phyloP scores from a whole-genome alignment of 345 rosid genomes.

The Eucalyptus curtisii region DNA sequence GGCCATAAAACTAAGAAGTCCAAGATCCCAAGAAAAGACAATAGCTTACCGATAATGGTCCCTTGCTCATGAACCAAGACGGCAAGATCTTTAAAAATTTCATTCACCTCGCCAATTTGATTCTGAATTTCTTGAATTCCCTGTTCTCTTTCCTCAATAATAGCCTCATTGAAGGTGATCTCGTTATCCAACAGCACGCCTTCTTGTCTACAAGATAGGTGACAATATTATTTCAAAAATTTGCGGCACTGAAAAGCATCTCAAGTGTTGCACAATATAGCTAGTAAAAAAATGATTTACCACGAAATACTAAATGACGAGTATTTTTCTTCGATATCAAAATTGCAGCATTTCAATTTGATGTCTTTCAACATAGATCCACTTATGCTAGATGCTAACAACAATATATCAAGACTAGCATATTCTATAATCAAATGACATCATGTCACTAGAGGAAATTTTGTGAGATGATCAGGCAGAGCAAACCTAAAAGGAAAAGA shows the following conservation, averaged over 20 bases:
- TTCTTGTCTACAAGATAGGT: conserved; percentile 56
- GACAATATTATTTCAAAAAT: background rate
- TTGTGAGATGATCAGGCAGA: background rate
- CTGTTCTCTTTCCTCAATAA: conserved; percentile 91
- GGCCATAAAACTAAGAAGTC: background rate
- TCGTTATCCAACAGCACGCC: conserved; percentile 77
- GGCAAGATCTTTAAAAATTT: conserved; percentile 88
- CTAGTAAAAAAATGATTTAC: background rate
- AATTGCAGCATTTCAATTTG: background rate
- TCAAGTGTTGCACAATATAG: background rate
- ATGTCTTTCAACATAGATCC: background rate
- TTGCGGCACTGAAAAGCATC: background rate
- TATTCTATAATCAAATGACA: background rate
- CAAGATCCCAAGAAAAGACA: background rate
- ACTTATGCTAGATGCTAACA: background rate
- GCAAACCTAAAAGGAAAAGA: background rate
- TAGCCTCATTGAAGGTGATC: conserved; percentile 81
- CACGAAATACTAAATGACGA: background rate
- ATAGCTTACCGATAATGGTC: conserved; percentile 59
- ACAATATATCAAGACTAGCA: background rate
- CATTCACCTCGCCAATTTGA: conserved; percentile 95
- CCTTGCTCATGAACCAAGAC: conserved; percentile 95
- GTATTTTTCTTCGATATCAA: background rate
- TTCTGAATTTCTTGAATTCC: conserved; percentile 92
- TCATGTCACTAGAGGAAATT: background rate